These are phyloP conservation scores for Aspergillus piperis DNA, from an alignment of 2,329 filamentous ascomycete species.

Conservation along the genomic window DNA sequence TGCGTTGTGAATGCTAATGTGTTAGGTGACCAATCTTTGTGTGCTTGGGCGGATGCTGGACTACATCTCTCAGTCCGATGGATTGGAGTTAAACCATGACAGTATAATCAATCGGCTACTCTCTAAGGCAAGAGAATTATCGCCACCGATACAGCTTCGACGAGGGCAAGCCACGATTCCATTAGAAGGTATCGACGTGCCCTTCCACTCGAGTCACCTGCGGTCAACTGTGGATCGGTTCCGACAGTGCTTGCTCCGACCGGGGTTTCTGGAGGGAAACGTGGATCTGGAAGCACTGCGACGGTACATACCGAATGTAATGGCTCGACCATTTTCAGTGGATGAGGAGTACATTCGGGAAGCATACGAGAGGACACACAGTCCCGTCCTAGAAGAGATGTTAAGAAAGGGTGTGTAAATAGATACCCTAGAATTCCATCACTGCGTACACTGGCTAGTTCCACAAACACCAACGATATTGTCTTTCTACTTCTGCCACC, in stretches of 20 bases:
- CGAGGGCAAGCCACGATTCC: constrained; percentile 96
- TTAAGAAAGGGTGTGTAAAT: constrained; percentile 4
- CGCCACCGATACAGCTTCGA: constrained; percentile 80
- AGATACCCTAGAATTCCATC: background rate
- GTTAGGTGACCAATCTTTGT: constrained; percentile 18
- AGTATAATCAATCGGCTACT: constrained; percentile 53
- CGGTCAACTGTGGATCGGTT: constrained; percentile 96
- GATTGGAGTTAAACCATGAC: background rate
- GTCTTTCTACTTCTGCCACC: constrained; percentile 18
- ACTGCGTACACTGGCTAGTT: background rate
- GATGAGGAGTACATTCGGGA: constrained; percentile 98
- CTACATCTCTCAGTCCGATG: constrained; percentile 9
- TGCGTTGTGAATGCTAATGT: background rate
- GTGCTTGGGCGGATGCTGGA: constrained; percentile 21
- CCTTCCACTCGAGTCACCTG: constrained; percentile 96
- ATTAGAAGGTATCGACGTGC: constrained; percentile 81
- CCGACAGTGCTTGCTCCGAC: constrained; percentile 72
- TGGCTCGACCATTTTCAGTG: constrained; percentile 86
- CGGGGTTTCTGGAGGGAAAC: constrained; percentile 46
- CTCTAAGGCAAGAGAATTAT: constrained; percentile 67
- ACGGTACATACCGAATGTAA: constrained; percentile 98
- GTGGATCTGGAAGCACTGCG: constrained; percentile 94
- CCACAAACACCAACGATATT: constrained; percentile 3
- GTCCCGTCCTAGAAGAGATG: constrained; percentile 20
- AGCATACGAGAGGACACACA: constrained; percentile 81